Evolutionary conservation across 306 rosid species (phyloP), one percentile per base, ranked within the genome.

Genomic region (Arachis stenosperma): DNA sequence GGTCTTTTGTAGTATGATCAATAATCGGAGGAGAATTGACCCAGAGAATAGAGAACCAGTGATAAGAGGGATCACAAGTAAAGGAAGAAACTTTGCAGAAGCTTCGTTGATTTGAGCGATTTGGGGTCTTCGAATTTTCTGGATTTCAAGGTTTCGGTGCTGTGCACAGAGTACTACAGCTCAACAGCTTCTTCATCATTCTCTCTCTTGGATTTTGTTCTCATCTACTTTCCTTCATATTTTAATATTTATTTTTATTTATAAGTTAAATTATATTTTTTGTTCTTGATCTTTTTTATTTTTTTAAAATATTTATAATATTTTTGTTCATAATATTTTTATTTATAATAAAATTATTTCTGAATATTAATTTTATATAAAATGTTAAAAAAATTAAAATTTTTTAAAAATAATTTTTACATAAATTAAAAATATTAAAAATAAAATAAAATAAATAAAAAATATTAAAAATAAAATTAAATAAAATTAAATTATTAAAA

Each of bases 121-220:
- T 7, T 55, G 5, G 33, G 33, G 60, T 8, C 12, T 22, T 55
- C 3, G 33, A 55, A 55, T 62, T 13, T 36, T 74, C 40, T 22
- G 55, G 63, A 56, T 9, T 40, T 41, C 47, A 56, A 17, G 56
- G 22, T 43, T 52, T 10, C 9, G 7, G 50, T 15, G 41, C 67
- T 65, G 72, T 54, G 29, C 59, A 65, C 4, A 54, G 37, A 43
- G 40, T 42, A 11, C 15, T 4, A 6, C 12, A 22, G 7, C 58
- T 47, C 14, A 2, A 36, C 29, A 5, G 13, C 30, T 42, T 54
- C 62, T 8, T 40, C 46, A 6, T 5, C 46, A 52, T 7, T 71
- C 69, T 74, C 78, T 54, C 71, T 53, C 79, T 65, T 43, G 27
- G 47, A 15, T 43, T 55, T 66, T 56, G 68, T 43, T 65, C 79